phyloP scores from a whole-genome alignment of 345 rosid species.

The Reutealis trisperma region DNA sequence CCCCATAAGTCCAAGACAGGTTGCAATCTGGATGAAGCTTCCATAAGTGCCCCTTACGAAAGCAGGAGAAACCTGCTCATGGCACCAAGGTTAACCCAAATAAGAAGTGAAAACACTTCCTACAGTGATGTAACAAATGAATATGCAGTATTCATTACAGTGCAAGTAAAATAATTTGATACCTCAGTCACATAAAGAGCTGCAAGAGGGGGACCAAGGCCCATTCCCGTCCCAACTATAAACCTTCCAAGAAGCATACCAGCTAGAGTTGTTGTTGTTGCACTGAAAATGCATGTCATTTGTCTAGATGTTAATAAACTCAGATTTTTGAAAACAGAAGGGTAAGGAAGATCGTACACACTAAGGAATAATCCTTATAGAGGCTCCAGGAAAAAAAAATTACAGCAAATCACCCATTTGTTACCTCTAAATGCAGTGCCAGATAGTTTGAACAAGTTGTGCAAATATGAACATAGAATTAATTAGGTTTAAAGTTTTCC shows the following conservation, averaged over 20 bases:
- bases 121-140: slow-evolving; percentile 11
- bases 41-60: slow-evolving; percentile 97
- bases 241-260: slow-evolving; percentile 90
- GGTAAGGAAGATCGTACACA: background rate
- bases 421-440: background rate
- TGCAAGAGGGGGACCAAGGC: slow-evolving; percentile 89
- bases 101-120: slow-evolving; percentile 6
- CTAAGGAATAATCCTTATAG: background rate
- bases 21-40: slow-evolving; percentile 90
- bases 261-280: slow-evolving; percentile 54
- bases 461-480: background rate
- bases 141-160: background rate
- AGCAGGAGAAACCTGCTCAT: slow-evolving; percentile 82
- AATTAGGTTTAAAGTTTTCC: background rate
- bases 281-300: slow-evolving; percentile 50
- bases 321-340: background rate
- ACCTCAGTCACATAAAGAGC: slow-evolving; percentile 98
- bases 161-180: slow-evolving; percentile 9
- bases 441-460: slow-evolving; percentile 2
- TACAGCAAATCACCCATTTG: slow-evolving; percentile 2
- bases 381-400: background rate
- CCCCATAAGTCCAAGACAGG: slow-evolving; percentile 90
- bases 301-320: slow-evolving; percentile 1
- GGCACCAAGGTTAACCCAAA: slow-evolving; percentile 14
- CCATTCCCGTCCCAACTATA: slow-evolving; percentile 95